Evolutionary conservation across 2,329 filamentous ascomycete genomes (phyloP).

Genomic region (Xylariaceae sp.): DNA sequence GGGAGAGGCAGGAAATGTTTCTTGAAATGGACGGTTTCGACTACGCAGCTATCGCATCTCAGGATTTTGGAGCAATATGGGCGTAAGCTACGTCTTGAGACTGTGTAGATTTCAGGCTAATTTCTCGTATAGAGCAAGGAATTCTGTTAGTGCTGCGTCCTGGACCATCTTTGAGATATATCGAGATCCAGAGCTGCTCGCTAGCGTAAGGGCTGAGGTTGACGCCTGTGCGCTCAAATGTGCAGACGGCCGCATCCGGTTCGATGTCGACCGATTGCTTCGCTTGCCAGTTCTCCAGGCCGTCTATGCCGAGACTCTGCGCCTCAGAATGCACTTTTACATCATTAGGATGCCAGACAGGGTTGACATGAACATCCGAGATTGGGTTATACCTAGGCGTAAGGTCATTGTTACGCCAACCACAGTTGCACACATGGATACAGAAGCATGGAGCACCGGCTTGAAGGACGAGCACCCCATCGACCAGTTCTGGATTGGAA

Average conservation of each 20-base stretch:
- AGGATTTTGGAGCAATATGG: conserved; percentile 39
- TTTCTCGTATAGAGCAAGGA: conserved; percentile 29
- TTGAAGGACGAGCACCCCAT: conserved; percentile 33
- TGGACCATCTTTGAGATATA: conserved; percentile 39
- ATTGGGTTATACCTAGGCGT: conserved; percentile 34
- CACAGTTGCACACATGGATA: conserved; percentile 42
- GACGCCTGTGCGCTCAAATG: background rate
- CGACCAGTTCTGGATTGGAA: conserved; percentile 38
- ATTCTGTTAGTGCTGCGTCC: conserved; percentile 33
- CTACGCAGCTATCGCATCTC: conserved; percentile 34
- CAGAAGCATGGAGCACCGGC: conserved; percentile 33
- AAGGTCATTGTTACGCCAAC: conserved; percentile 36
- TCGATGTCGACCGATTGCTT: conserved; percentile 34
- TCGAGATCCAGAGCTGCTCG: conserved; percentile 35
- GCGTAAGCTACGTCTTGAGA: conserved; percentile 37
- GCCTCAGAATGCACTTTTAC: conserved; percentile 42
- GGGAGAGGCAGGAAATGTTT: conserved; percentile 35
- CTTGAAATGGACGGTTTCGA: conserved; percentile 38
- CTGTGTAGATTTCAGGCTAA: conserved; percentile 28
- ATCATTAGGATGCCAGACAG: conserved; percentile 38
- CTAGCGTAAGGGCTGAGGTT: conserved; percentile 16
- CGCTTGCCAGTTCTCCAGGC: conserved; percentile 37
- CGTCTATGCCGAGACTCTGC: conserved; percentile 40
- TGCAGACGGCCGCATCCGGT: conserved; percentile 28
- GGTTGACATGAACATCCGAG: conserved; percentile 32